Conservation (phyloP, 2,329 filamentous ascomycete species). For the Onygenales sp. region DNA sequence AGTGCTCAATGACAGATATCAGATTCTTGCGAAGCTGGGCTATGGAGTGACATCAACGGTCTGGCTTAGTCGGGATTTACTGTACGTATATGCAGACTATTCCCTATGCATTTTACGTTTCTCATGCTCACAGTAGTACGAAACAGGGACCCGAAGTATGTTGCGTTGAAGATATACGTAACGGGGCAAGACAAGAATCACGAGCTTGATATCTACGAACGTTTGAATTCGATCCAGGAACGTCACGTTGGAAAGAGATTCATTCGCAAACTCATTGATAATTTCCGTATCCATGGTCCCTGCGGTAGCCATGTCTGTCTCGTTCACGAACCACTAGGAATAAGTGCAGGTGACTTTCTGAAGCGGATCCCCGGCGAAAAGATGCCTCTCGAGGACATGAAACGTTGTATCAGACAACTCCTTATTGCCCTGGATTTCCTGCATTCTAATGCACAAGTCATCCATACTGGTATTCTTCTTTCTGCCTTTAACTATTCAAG, state of each 20-base stretch:
- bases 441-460: conserved; percentile 30
- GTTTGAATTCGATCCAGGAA: conserved; percentile 8
- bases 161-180: conserved; percentile 15
- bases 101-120: background rate
- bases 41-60: conserved; percentile 11
- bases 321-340: conserved; percentile 25
- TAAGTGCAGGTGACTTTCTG: conserved; percentile 23
- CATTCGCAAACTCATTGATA: conserved; percentile 13
- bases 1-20: conserved; percentile 4
- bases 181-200: conserved; percentile 6
- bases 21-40: conserved; percentile 12
- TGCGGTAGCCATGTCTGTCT: conserved; percentile 22
- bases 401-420: conserved; percentile 23
- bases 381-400: conserved; percentile 21
- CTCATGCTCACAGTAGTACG: background rate
- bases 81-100: background rate
- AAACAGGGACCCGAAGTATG: conserved; percentile 7
- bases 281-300: conserved; percentile 13
- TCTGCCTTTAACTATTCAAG: background rate
- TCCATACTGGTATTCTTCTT: conserved; percentile 28
- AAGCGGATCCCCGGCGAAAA: conserved; percentile 13
- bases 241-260: conserved; percentile 11
- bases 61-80: conserved; percentile 10
- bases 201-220: conserved; percentile 13
- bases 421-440: conserved; percentile 33